Percentiles rank a stretch among this genome's conserved stretches.
Conservation (phyloP, 148 eudicot genomes). For the Fagopyrum tataricum region DNA sequence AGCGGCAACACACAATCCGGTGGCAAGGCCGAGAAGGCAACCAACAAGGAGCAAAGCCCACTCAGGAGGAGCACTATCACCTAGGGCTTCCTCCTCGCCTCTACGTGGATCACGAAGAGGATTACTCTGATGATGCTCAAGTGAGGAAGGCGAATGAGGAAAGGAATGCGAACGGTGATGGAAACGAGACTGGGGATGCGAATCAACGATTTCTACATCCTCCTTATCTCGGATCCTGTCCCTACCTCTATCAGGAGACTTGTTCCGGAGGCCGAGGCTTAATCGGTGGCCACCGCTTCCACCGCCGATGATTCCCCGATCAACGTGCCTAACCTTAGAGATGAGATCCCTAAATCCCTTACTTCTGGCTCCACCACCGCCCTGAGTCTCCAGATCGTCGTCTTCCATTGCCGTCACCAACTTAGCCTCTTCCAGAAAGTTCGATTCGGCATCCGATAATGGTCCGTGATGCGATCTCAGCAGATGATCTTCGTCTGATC, state of each 20-base stretch:
- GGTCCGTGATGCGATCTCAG: slow-evolving; percentile 15
- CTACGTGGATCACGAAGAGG: slow-evolving; percentile 11
- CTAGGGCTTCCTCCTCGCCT: slow-evolving; percentile 41
- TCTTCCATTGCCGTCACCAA: background rate
- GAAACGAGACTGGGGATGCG: slow-evolving; percentile 3
- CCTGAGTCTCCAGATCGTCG: slow-evolving; percentile 11
- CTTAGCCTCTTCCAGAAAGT: background rate
- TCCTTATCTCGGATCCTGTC: background rate
- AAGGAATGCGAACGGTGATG: slow-evolving; percentile 10
- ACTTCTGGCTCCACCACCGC: slow-evolving; percentile 3
- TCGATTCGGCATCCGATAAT: slow-evolving; percentile 12
- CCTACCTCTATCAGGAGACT: slow-evolving; percentile 16
- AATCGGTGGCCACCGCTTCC: slow-evolving; percentile 12
- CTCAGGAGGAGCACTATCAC: slow-evolving; percentile 74
- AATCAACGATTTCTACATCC: slow-evolving; percentile 15
- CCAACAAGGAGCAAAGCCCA: slow-evolving; percentile 93
- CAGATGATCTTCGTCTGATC: slow-evolving; percentile 14
- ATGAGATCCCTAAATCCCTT: slow-evolving; percentile 29
- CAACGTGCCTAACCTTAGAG: slow-evolving; percentile 29
- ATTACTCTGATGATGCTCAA: slow-evolving; percentile 12
- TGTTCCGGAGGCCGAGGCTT: slow-evolving; percentile 20
- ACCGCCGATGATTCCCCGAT: slow-evolving; percentile 35
- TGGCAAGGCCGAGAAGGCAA: slow-evolving; percentile 89
- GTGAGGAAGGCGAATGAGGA: slow-evolving; percentile 13
- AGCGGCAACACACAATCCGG: slow-evolving; percentile 88